Conservation (phyloP, 2,329 filamentous ascomycete genomes). For the Thermoascus crustaceus region DNA sequence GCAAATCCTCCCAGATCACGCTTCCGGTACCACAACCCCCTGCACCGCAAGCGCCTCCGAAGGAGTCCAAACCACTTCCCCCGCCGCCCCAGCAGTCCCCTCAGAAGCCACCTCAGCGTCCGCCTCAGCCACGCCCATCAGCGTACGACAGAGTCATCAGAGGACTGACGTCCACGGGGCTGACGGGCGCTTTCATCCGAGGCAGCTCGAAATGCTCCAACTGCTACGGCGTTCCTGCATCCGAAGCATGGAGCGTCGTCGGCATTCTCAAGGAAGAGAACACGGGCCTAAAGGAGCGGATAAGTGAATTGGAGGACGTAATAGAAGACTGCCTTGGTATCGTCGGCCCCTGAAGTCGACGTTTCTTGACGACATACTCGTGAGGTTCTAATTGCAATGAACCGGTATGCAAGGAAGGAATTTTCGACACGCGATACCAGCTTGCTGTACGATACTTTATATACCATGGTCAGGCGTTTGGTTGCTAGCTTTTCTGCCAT, state of each 20-base stretch:
- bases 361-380: too few species aligned
- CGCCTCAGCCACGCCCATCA: conserved; percentile 20
- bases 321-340: conserved; percentile 51
- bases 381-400: too few species aligned
- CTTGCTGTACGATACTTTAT: too few species aligned
- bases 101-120: too few species aligned
- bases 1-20: conserved; percentile 27
- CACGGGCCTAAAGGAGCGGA: conserved; percentile 41
- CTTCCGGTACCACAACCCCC: conserved; percentile 24
- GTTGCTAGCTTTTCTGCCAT: too few species aligned
- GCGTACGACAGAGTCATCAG: conserved; percentile 38
- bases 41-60: conserved; percentile 23
- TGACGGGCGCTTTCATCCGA: conserved; percentile 23
- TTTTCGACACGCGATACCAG: too few species aligned
- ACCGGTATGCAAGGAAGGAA: too few species aligned
- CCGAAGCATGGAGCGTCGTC: conserved; percentile 48
- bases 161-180: conserved; percentile 27
- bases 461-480: too few species aligned
- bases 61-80: conserved; percentile 18
- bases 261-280: conserved; percentile 49
- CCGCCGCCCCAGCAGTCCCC: conserved; percentile 11
- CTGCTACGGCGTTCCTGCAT: conserved; percentile 32
- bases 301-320: conserved; percentile 46
- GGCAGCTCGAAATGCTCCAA: conserved; percentile 30
- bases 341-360: conserved; percentile 35